Conservation (phyloP, 2,329 filamentous ascomycete genomes). For the Colletotrichum sp. region DNA sequence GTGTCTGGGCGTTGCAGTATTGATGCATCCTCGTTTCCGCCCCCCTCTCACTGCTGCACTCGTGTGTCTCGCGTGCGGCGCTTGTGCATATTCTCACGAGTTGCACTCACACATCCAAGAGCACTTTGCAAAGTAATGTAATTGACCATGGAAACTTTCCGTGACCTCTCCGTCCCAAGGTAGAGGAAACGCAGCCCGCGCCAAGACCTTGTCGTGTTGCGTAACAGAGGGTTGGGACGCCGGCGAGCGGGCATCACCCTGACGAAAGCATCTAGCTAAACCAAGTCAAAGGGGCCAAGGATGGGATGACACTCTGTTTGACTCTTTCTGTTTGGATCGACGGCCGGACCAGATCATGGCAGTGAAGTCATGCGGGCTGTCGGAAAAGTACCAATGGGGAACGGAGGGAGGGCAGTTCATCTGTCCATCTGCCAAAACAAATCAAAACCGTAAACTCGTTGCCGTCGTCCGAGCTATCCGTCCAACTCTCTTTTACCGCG, state of each 20-base stretch:
- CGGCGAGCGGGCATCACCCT: not conserved
- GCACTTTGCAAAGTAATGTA: not conserved
- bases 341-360: not conserved
- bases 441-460: not conserved
- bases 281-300: not conserved
- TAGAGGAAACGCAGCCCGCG: not conserved
- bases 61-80: not conserved
- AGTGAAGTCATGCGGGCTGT: not conserved
- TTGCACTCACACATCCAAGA: not conserved
- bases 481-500: not conserved
- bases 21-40: not conserved
- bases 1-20: not conserved
- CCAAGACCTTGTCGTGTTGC: slow-evolving; percentile 5
- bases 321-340: not conserved
- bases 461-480: slow-evolving; percentile 16
- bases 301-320: slow-evolving; percentile 15
- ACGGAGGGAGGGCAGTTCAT: not conserved
- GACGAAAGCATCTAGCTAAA: not conserved
- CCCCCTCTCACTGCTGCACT: not conserved
- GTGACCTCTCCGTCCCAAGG: not conserved
- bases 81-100: not conserved
- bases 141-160: not conserved
- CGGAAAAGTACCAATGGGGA: not conserved
- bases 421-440: not conserved
- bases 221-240: not conserved